These are phyloP conservation scores for Lodderomyces beijingensis DNA, from an alignment of 1,139 yeast genomes.

Conservation along the genomic window DNA sequence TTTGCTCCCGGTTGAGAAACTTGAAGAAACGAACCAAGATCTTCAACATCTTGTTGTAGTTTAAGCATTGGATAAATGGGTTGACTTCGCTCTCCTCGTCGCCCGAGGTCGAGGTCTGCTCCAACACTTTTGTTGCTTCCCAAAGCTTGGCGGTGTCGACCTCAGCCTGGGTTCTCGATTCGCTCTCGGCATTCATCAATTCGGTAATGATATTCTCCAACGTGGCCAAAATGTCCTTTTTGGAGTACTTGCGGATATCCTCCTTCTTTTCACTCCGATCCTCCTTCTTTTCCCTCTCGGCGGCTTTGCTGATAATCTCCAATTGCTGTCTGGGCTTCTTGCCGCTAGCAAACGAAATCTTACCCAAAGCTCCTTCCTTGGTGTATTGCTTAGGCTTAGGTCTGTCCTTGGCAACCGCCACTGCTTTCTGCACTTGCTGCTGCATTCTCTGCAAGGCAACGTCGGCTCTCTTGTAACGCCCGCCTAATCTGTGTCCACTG, in stretches of 20 bases:
- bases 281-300: slow-evolving; percentile 41
- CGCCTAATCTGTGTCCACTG: slow-evolving; percentile 87
- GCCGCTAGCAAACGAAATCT: slow-evolving; percentile 75
- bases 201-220: slow-evolving; percentile 79
- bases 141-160: slow-evolving; percentile 61
- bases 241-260: slow-evolving; percentile 31
- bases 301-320: slow-evolving; percentile 59
- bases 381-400: slow-evolving; percentile 70
- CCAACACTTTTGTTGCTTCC: slow-evolving; percentile 71
- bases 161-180: slow-evolving; percentile 62
- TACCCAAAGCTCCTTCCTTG: slow-evolving; percentile 89
- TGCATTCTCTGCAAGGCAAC: slow-evolving; percentile 97
- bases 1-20: slow-evolving; percentile 73
- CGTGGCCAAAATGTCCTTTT: slow-evolving; percentile 45
- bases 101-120: slow-evolving; percentile 43
- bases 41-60: slow-evolving; percentile 85
- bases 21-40: slow-evolving; percentile 85
- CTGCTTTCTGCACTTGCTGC: slow-evolving; percentile 96
- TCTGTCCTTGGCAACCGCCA: slow-evolving; percentile 87
- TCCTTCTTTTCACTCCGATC: slow-evolving; percentile 16
- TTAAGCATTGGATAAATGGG: slow-evolving; percentile 81
- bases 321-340: slow-evolving; percentile 88
- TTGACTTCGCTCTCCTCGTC: slow-evolving; percentile 49
- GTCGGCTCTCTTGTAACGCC: slow-evolving; percentile 86
- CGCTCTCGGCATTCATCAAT: slow-evolving; percentile 77